Evolutionary conservation across 78 protist genomes (phyloP).

Genomic region (Dictyostelium intermedium): DNA sequence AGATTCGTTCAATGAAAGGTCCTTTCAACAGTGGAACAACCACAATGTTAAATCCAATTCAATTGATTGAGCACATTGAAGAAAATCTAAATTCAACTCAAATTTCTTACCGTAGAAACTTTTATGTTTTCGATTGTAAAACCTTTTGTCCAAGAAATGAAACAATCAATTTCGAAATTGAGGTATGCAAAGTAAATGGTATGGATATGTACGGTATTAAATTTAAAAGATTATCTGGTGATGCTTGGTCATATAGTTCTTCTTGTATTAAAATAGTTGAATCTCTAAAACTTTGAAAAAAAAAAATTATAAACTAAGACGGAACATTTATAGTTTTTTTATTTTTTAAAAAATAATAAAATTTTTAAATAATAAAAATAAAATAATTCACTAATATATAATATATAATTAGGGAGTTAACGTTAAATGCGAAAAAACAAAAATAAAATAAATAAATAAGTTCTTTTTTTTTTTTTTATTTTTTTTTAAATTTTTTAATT

Average conservation of each 20-base stretch:
- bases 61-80: conserved; percentile 14
- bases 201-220: conserved; percentile 72
- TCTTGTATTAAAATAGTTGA: conserved; percentile 19
- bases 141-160: neutral
- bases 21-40: conserved; percentile 62
- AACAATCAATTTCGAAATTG: conserved; percentile 31
- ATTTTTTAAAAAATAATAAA: neutral
- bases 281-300: conserved; percentile 10
- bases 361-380: neutral
- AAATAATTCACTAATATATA: neutral
- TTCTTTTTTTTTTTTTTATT: neutral
- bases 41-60: conserved; percentile 2
- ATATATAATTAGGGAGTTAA: neutral
- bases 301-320: neutral
- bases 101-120: neutral
- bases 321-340: neutral
- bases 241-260: conserved; percentile 21
- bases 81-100: conserved; percentile 2
- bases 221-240: conserved; percentile 42
- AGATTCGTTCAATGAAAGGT: conserved; percentile 41
- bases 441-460: neutral
- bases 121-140: conserved; percentile 55
- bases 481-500: neutral
- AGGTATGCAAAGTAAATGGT: conserved; percentile 58
- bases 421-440: neutral